Evolutionary conservation across 2,329 filamentous ascomycete species (phyloP).

Genomic region (Clonostachys byssicola): DNA sequence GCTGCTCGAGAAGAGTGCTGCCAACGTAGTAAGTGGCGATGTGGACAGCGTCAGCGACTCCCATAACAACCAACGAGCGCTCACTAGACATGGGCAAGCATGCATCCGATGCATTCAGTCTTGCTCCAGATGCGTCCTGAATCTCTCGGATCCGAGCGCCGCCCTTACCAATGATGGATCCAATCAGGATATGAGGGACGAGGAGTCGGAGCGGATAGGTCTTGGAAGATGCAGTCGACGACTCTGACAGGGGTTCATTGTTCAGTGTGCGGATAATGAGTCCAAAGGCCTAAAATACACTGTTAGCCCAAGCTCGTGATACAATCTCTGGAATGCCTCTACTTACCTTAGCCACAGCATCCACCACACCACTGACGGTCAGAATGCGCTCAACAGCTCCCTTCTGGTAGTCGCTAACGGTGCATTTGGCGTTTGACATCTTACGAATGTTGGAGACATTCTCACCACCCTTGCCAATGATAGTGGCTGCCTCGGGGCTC

Average conservation of each 20-base stretch:
- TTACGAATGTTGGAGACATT: slow-evolving; percentile 97
- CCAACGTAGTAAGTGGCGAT: slow-evolving; percentile 99
- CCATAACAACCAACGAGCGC: slow-evolving; percentile 95
- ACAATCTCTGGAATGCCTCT: background rate
- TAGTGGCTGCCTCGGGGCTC: slow-evolving; percentile 93
- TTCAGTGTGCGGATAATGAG: slow-evolving; percentile 97
- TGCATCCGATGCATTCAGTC: slow-evolving; percentile 92
- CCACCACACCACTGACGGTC: slow-evolving; percentile 93
- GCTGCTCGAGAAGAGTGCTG: slow-evolving; percentile 94
- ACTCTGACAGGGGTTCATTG: slow-evolving; percentile 84
- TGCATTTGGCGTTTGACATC: slow-evolving; percentile 95
- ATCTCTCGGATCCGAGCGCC: slow-evolving; percentile 96
- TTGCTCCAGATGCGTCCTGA: slow-evolving; percentile 93
- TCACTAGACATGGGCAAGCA: slow-evolving; percentile 93
- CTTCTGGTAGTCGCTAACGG: slow-evolving; percentile 96
- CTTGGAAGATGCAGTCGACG: slow-evolving; percentile 92
- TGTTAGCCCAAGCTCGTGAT: slow-evolving; percentile 2
- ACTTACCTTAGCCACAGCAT: slow-evolving; percentile 89
- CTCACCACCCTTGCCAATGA: slow-evolving; percentile 97
- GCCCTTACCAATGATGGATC: slow-evolving; percentile 97
- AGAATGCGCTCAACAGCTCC: slow-evolving; percentile 96
- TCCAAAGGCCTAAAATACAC: slow-evolving; percentile 72
- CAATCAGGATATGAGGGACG: slow-evolving; percentile 94
- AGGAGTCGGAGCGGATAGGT: slow-evolving; percentile 94
- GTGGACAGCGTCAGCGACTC: slow-evolving; percentile 96